Percentiles rank a stretch among this genome's conserved stretches.
Conservation (phyloP, 331 rosid species). For the Saraca asoca region DNA sequence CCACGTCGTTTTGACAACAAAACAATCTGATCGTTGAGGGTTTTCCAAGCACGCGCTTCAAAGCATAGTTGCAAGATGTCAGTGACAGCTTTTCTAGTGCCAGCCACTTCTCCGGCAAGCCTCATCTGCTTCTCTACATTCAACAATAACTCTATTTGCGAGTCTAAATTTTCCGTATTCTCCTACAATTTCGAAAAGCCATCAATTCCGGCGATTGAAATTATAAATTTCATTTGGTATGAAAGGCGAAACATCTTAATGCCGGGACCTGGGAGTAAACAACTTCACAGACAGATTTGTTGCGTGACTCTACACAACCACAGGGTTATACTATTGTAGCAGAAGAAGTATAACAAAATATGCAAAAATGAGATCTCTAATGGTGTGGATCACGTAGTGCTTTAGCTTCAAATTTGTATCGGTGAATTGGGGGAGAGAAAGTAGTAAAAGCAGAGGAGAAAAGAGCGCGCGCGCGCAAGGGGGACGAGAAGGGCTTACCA, state of each 20-base stretch:
- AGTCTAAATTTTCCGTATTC: slow-evolving; percentile 62
- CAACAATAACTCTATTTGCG: slow-evolving; percentile 70
- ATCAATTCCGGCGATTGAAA: neutral
- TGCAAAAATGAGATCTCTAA: too few relatives aligned
- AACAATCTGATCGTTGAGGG: slow-evolving; percentile 90
- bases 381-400: neutral
- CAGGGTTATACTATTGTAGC: too few relatives aligned
- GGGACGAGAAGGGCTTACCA: slow-evolving; percentile 38
- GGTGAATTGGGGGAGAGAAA: neutral
- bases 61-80: slow-evolving; percentile 87
- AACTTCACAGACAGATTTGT: too few relatives aligned
- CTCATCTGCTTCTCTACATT: slow-evolving; percentile 94
- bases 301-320: too few relatives aligned
- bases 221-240: neutral
- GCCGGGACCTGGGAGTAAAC: too few relatives aligned
- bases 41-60: slow-evolving; percentile 91
- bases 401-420: neutral
- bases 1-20: slow-evolving; percentile 96
- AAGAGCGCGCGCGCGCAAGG: neutral
- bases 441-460: neutral
- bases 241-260: too few relatives aligned
- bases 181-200: slow-evolving; percentile 50
- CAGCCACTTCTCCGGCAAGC: slow-evolving; percentile 75
- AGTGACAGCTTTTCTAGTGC: slow-evolving; percentile 83
- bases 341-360: too few relatives aligned